Conservation (phyloP, 2,329 filamentous ascomycete genomes). For the Colletotrichum australisinense region DNA sequence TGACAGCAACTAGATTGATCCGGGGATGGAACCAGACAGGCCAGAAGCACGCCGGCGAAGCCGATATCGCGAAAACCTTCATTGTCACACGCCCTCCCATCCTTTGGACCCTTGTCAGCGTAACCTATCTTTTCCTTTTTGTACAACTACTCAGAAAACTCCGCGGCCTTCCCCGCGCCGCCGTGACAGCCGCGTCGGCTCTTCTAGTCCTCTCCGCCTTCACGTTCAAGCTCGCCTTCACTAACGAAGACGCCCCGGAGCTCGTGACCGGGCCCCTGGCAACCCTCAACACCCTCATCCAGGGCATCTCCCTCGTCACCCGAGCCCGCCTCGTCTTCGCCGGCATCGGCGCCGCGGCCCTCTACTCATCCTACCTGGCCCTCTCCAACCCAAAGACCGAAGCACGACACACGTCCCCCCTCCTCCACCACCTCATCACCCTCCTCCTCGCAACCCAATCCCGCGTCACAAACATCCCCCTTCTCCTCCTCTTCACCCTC, state of each 20-base stretch:
- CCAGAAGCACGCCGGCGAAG: conserved; percentile 92
- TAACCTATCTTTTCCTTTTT: conserved; percentile 74
- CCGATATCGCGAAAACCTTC: conserved; percentile 84
- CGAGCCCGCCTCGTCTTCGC: conserved; percentile 63
- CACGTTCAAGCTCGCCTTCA: conserved; percentile 91
- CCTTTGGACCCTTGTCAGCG: conserved; percentile 80
- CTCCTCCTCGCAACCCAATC: conserved; percentile 90
- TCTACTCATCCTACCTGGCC: conserved; percentile 53
- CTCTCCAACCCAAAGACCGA: conserved; percentile 36
- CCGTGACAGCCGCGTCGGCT: conserved; percentile 53
- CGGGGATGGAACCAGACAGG: conserved; percentile 96
- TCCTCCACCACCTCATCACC: conserved; percentile 77
- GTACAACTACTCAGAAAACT: conserved; percentile 57
- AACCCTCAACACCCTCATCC: conserved; percentile 52
- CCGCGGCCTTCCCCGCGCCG: conserved; percentile 52
- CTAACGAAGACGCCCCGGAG: conserved; percentile 88
- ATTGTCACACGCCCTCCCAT: conserved; percentile 71
- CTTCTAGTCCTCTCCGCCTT: conserved; percentile 67
- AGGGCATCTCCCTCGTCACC: conserved; percentile 57
- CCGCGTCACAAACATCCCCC: conserved; percentile 83
- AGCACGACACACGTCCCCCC: conserved; percentile 43
- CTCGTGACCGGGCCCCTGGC: conserved; percentile 66
- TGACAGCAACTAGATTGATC: conserved; percentile 73
- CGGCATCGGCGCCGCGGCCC: conserved; percentile 53
- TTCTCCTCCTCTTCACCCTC: conserved; percentile 81